These are phyloP conservation scores for Microdochium trichocladiopsis DNA, from an alignment of 2,329 filamentous ascomycete species.

Conservation along the genomic window DNA sequence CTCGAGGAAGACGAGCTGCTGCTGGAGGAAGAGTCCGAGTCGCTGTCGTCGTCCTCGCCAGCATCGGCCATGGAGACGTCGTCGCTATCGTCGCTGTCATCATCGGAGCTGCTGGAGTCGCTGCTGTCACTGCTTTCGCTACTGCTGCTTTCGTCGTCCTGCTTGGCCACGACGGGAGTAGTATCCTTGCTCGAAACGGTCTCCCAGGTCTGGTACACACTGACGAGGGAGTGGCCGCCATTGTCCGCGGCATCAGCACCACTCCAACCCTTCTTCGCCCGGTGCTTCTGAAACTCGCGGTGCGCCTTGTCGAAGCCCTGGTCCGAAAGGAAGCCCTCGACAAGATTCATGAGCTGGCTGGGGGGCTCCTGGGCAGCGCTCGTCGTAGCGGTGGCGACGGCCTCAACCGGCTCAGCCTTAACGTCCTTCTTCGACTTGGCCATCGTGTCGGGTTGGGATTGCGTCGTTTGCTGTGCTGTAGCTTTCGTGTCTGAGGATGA, in stretches of 20 bases:
- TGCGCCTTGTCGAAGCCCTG: slow-evolving; percentile 58
- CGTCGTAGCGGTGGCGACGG: slow-evolving; percentile 6
- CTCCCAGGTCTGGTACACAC: slow-evolving; percentile 45
- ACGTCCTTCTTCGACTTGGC: slow-evolving; percentile 10
- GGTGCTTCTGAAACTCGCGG: slow-evolving; percentile 56
- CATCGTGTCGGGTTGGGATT: slow-evolving; percentile 16
- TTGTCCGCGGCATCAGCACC: slow-evolving; percentile 20
- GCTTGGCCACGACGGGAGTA: slow-evolving; percentile 14
- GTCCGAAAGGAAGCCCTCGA: slow-evolving; percentile 59
- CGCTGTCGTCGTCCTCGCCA: slow-evolving; percentile 16
- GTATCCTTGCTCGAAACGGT: slow-evolving; percentile 24
- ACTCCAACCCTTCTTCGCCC: slow-evolving; percentile 44
- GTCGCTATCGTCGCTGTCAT: slow-evolving; percentile 17
- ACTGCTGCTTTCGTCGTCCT: slow-evolving; percentile 17
- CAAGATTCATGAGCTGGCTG: slow-evolving; percentile 56
- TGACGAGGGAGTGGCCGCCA: slow-evolving; percentile 34
- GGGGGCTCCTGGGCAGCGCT: slow-evolving; percentile 32
- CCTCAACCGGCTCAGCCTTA: slow-evolving; percentile 8
- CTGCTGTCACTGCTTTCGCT: slow-evolving; percentile 14
- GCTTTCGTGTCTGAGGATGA: slow-evolving; percentile 6
- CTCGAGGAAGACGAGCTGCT: slow-evolving; percentile 21
- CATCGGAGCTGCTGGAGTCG: slow-evolving; percentile 23
- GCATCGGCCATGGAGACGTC: slow-evolving; percentile 43
- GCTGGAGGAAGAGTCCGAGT: slow-evolving; percentile 19
- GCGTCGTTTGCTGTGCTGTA: slow-evolving; percentile 2